phyloP scores from a whole-genome alignment of 2,329 filamentous ascomycete genomes.

The Pyrenochaeta sp. region DNA sequence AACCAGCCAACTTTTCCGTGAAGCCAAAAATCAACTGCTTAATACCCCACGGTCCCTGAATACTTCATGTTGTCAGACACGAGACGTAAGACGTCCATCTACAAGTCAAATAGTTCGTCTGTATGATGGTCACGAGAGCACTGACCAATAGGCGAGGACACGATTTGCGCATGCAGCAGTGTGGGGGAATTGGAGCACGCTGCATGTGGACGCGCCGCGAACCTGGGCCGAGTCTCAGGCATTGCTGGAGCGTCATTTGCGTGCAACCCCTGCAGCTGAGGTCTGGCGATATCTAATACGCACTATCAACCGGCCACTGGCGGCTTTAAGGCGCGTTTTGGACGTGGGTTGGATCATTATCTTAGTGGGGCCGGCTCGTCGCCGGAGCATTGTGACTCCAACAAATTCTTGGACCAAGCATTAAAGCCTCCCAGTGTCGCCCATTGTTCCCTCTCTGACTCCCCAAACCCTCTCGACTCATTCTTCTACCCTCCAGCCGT shows the following conservation, averaged over 20 bases:
- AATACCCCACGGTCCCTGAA: too few species aligned
- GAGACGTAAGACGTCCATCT: neutral
- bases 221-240: slow-evolving; percentile 11
- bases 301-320: slow-evolving; percentile 17
- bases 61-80: too few species aligned
- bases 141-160: slow-evolving; percentile 20
- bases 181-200: slow-evolving; percentile 26
- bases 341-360: slow-evolving; percentile 17
- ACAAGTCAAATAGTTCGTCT: neutral
- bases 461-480: slow-evolving; percentile 12
- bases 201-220: slow-evolving; percentile 14
- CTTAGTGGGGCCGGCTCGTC: slow-evolving; percentile 30
- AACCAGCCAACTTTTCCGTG: too few species aligned
- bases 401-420: slow-evolving; percentile 26
- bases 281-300: slow-evolving; percentile 16
- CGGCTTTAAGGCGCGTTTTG: slow-evolving; percentile 22
- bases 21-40: too few species aligned
- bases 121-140: slow-evolving; percentile 20
- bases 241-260: slow-evolving; percentile 19
- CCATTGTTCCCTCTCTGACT: slow-evolving; percentile 11
- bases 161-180: slow-evolving; percentile 14
- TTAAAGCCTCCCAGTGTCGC: slow-evolving; percentile 18
- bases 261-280: slow-evolving; percentile 15
- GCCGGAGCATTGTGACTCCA: slow-evolving; percentile 33
- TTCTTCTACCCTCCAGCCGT: slow-evolving; percentile 11